Base-by-base conservation (phyloP, 1,139 yeast species). In the Geotrichum bryndzae region DNA sequence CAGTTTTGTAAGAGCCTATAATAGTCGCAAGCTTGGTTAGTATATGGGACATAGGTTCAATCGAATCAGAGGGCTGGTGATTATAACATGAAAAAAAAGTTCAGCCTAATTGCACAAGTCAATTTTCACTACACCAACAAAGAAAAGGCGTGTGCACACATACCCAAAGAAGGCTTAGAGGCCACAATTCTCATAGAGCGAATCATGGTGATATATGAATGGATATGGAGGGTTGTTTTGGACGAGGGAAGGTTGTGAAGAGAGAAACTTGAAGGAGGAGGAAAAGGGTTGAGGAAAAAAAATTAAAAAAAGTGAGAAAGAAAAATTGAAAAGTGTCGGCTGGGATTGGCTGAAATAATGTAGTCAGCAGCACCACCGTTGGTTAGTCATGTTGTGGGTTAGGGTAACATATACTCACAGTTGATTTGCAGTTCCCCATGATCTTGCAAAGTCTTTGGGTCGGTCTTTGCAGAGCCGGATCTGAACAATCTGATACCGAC, bases 111-210 rank as follows among this genome's bases (percentile, higher is more conserved):
- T 50, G 13, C 13, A 6, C 33, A 38, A 15, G 2, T 5, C n/a
- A 15, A 38, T 13, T 13, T 11, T 18, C 45, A 10, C n/a, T 11
- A 18, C 8, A 35, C 41, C 41, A 38, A 38, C 27, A 33, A 51
- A 31, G 50, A 23, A 7, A 27, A 18, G 18, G 18, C 18, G 18
- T 18, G 22, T 10, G 10, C 25, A 33, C 29, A 59, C 62, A 10
- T 62, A 62, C 64, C 59, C 15, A 59, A 31, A 22, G 64, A 51
- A n/a, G 56, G 54, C 41, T 56, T 60, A 41, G 61, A 57, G 51
- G 63, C 58, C 56, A 60, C 61, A 53, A 57, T 50, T 31, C 63
- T 57, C 53, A 60, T 46, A 18, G 64, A 58, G 52, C 61, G 63
- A 56, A 62, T 58, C 64, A 62, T 62, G 54, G 58, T 57, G 15